These are phyloP conservation scores for Sungouiella thailandica DNA, from an alignment of 805 yeast genomes.

Conservation along the genomic window DNA sequence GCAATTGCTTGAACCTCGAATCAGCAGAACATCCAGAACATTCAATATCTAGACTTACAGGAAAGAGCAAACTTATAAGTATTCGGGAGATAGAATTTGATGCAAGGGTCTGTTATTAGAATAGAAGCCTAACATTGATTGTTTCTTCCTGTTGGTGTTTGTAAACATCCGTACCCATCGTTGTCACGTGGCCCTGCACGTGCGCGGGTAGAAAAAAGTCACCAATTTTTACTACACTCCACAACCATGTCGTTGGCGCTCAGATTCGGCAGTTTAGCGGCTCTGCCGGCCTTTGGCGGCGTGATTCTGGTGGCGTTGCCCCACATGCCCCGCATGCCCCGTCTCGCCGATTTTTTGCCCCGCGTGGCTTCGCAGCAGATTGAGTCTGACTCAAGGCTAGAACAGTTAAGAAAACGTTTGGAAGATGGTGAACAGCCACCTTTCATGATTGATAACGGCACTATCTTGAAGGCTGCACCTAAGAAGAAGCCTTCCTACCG, in stretches of 20 bases:
- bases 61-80: too few relatives aligned
- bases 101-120: too few relatives aligned
- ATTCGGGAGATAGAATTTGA: too few relatives aligned
- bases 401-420: slow-evolving; percentile 36
- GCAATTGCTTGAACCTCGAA: too few relatives aligned
- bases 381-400: slow-evolving; percentile 22
- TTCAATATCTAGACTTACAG: too few relatives aligned
- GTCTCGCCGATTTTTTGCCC: slow-evolving; percentile 11
- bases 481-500: slow-evolving; percentile 88
- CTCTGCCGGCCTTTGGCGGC: slow-evolving; percentile 2
- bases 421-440: slow-evolving; percentile 30
- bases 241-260: slow-evolving; percentile 22
- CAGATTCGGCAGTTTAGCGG: slow-evolving; percentile 14
- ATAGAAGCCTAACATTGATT: too few relatives aligned
- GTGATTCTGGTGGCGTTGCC: slow-evolving; percentile 11
- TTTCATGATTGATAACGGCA: slow-evolving; percentile 58
- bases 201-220: neutral
- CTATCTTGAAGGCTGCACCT: slow-evolving; percentile 78
- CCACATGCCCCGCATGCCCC: slow-evolving; percentile 10
- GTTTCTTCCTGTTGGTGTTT: too few relatives aligned
- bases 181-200: neutral
- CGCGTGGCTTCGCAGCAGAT: slow-evolving; percentile 1
- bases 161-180: too few relatives aligned
- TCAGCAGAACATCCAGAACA: too few relatives aligned
- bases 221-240: neutral